Conservation (phyloP, 225 moss, liverwort and hornwort genomes). For the Bryoerythrophyllum caledonicum region DNA sequence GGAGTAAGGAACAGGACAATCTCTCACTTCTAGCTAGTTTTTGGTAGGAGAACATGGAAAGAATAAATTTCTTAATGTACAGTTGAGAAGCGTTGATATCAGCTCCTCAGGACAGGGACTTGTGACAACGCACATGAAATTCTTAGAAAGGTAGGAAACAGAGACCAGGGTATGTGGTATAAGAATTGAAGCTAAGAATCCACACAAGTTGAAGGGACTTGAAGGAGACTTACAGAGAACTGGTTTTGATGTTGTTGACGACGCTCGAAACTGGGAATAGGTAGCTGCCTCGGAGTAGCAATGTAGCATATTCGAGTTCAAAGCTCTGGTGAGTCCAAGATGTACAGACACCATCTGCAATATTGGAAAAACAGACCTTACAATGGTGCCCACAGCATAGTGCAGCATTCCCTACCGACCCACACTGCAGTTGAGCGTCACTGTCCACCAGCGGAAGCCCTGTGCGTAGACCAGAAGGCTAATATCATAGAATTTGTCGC, state of each 20-base stretch:
- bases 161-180: not conserved
- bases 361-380: slow-evolving; percentile 10
- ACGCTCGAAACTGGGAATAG: not conserved
- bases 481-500: not conserved
- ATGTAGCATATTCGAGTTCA: not conserved
- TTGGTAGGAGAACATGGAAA: not conserved
- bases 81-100: not conserved
- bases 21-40: not conserved
- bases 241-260: not conserved
- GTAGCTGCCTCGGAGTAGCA: slow-evolving; percentile 1
- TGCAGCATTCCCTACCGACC: not conserved
- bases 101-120: not conserved
- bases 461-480: not conserved
- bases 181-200: not conserved
- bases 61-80: not conserved
- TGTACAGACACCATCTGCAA: slow-evolving; percentile 1
- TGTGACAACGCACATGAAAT: not conserved
- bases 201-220: not conserved
- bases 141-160: not conserved
- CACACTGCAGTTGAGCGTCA: slow-evolving; percentile 6
- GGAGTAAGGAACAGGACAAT: not conserved
- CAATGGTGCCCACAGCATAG: not conserved
- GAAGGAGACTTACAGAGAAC: not conserved
- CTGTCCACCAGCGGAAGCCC: not conserved
- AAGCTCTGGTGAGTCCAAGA: not conserved